Evolutionary conservation across 345 rosid species (phyloP).

Genomic region (Cardiospermum halicacabum): DNA sequence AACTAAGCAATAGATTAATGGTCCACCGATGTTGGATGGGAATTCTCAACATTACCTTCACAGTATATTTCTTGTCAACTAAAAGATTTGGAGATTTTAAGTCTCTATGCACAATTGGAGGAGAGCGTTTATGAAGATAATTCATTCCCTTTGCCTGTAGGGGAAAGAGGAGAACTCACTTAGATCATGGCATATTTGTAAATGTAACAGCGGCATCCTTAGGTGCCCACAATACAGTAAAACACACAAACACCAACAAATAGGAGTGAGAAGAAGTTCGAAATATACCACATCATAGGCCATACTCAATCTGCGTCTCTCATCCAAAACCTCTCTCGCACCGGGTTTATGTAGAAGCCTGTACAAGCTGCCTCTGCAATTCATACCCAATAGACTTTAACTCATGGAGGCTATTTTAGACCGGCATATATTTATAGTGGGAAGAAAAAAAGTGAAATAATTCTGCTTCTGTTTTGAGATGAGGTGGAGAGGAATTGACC

Average conservation of each 20-base stretch:
- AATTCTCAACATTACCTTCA: slow-evolving; percentile 49
- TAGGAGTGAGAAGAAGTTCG: not conserved
- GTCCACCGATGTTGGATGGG: not conserved
- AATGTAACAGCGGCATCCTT: slow-evolving; percentile 1
- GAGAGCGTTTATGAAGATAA: slow-evolving; percentile 91
- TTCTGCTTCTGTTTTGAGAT: not conserved
- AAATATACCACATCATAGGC: slow-evolving; percentile 93
- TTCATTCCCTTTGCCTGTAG: slow-evolving; percentile 98
- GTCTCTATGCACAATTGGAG: slow-evolving; percentile 98
- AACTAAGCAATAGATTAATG: slow-evolving; percentile 4
- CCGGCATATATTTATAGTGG: not conserved
- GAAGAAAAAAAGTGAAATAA: not conserved
- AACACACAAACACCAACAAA: not conserved
- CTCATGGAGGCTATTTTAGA: not conserved
- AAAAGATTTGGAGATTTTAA: slow-evolving; percentile 95
- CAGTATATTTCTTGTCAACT: slow-evolving; percentile 97
- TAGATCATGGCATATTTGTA: slow-evolving; percentile 10
- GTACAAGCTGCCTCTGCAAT: slow-evolving; percentile 92
- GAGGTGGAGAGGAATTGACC: not conserved
- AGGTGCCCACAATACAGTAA: not conserved
- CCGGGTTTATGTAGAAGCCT: slow-evolving; percentile 91
- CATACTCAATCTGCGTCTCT: slow-evolving; percentile 90
- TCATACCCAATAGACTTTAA: slow-evolving; percentile 16
- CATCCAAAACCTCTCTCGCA: slow-evolving; percentile 77
- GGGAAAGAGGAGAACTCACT: slow-evolving; percentile 15